Evolutionary conservation across 2,329 filamentous ascomycete species (phyloP), one percentile per base, ranked within the genome.

Genomic region (Delphinella strobiligena): DNA sequence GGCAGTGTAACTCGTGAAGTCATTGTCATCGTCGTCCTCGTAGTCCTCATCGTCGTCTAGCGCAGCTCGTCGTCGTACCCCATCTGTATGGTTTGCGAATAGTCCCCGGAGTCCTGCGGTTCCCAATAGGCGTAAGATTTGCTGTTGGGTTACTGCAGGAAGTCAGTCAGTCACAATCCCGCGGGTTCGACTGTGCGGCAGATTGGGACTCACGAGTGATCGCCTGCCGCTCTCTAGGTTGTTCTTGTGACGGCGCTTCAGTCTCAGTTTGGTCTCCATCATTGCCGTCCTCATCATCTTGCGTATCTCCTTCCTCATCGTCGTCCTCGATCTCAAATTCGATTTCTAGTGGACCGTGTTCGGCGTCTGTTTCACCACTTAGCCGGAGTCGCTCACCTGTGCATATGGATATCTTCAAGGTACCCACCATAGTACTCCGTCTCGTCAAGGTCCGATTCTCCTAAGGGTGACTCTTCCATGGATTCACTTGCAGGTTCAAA

Each of bases 71-170:
- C 22, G 49, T 49, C 22, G 49, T 34, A 22, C 51, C 46, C 49
- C 50, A 7, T 33, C 38, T 22, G 8, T 45, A 30, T 52, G 52
- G 37, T 58, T 56, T 43, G 57, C 54, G 18, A 77, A 66, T 31
- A 77, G 64, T 22, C 68, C 66, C 38, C 68, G 66, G 4, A 78
- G 56, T 24, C 71, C 71, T 38, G 63, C 61, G 24, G 68, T 60
- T 5, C 69, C 66, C n/a, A 78, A 61, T 15, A 77, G 51, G 46
- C 69, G 68, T 45, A 75, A 59, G 35, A 77, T 61, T 45, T 73
- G 66, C 24, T 66, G 60, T 40, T 64, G 63, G 19, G 62, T 67
- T 47, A 68, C 64, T 62, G 53, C 48, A 31, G 45, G 40, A 31
- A 41, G 42, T 50, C 29, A 43, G 43, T 38, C 17, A 44, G n/a